Conservation (phyloP, 805 yeast species). For the Sungouiozyma ichnusensis region DNA sequence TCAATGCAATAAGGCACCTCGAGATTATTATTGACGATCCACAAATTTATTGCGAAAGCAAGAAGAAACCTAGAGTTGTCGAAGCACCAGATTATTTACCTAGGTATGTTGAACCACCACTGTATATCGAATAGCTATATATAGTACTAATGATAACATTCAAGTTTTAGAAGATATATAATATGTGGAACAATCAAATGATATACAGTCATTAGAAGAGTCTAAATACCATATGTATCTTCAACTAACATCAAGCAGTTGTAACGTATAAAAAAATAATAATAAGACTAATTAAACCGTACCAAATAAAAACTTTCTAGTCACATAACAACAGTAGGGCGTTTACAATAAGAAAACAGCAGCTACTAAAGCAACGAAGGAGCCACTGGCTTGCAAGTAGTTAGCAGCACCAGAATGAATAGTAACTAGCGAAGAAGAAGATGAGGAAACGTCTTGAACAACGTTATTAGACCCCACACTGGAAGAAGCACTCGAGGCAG, state of each 20-base stretch:
- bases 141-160: too few species aligned
- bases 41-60: conserved; percentile 17
- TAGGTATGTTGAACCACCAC: conserved; percentile 22
- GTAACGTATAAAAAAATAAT: background rate
- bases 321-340: background rate
- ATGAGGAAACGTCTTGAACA: conserved; percentile 22
- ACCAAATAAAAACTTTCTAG: background rate
- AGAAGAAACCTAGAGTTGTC: background rate
- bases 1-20: conserved; percentile 12
- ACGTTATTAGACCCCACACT: conserved; percentile 34
- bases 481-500: conserved; percentile 31
- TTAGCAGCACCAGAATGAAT: conserved; percentile 28
- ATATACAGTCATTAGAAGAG: background rate
- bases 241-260: background rate
- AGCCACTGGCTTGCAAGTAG: conserved; percentile 17
- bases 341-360: conserved; percentile 22
- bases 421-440: conserved; percentile 10
- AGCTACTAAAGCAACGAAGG: conserved; percentile 16
- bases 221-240: background rate
- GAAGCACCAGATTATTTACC: conserved; percentile 13
- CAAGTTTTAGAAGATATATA: too few species aligned
- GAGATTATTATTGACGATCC: conserved; percentile 17
- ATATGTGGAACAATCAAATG: too few species aligned
- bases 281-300: background rate
- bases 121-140: conserved; percentile 10